phyloP scores from a whole-genome alignment of 129 eudicot species.

The sunflower (Helianthus annuus) region DNA sequence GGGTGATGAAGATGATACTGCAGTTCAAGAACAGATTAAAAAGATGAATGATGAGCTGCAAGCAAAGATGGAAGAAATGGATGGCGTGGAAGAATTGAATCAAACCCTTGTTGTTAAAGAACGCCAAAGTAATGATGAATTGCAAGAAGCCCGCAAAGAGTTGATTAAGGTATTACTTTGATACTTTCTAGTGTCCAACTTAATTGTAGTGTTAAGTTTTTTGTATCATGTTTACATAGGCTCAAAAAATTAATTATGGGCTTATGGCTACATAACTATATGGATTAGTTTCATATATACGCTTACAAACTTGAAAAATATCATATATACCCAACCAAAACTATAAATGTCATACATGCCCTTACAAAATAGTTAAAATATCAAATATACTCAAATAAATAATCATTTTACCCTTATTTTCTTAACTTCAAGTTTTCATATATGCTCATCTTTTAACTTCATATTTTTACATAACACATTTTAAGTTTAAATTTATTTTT shows the following conservation, averaged over 20 bases:
- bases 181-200: conserved; percentile 8
- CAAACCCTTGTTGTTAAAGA: conserved; percentile 56
- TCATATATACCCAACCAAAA: no score
- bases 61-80: conserved; percentile 65
- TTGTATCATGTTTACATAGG: background rate
- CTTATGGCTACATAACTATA: background rate
- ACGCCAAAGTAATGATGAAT: conserved; percentile 86
- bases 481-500: no score
- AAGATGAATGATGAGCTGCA: conserved; percentile 62
- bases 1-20: conserved; percentile 79
- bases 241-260: no score
- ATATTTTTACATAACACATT: no score
- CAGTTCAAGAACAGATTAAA: conserved; percentile 64
- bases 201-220: background rate
- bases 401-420: no score
- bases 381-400: no score
- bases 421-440: no score
- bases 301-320: no score
- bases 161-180: conserved; percentile 66
- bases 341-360: no score
- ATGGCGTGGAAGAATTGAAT: conserved; percentile 46
- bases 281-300: no score
- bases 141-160: conserved; percentile 78
- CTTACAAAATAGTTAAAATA: no score
- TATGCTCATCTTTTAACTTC: no score